Base-by-base conservation (phyloP, 495 filamentous ascomycete species). In the Clohesyomyces aquaticus region DNA sequence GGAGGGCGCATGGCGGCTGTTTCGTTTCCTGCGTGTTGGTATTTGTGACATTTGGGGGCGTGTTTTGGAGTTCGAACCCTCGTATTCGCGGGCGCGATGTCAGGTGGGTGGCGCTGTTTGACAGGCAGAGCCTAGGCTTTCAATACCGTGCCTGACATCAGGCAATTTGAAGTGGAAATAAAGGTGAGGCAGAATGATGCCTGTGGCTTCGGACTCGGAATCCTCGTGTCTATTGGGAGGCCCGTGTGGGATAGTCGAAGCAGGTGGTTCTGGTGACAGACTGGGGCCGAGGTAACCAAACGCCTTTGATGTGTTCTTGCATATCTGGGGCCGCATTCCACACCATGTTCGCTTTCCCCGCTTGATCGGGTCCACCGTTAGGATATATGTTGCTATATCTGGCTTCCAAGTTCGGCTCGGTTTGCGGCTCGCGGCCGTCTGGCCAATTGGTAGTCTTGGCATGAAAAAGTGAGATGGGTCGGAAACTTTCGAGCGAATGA, bases 401-500 rank as follows among this genome's bases (percentile, higher is more conserved):
- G 52, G 57, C 41, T 45, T 50, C 14, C 16, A 29, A n/a, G 4
- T 48, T 26, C 59, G 55, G 62, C 55, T 45, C 55, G 55, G 22
- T 25, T 47, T 65, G 62, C 48, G 62, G 62, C 62, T 65, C 62
- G 48, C 11, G 14, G 55, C 25, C 41, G 11, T 57, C 55, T 22
- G 25, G 27, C 38, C 54, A 26, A n/a, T n/a, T n/a, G 61, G 21
- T 0, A 32, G 14, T 46, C 18, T 46, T 53, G 16, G 51, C 18
- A n/a, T n/a, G 25, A 42, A 23, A 18, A 63, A 56, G 19, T 28
- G 25, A 19, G 8, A 38, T 35, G 38, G 32, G 35, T 55, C 62
- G 62, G 62, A 65, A 54, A 48, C 10, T 59, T 54, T 53, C 29
- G 43, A n/a, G 25, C 55, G 32, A 65, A 59, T 65, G 18, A 49